Base-by-base conservation (phyloP, 2,329 filamentous ascomycete genomes). In the Fusarium chlamydosporum region DNA sequence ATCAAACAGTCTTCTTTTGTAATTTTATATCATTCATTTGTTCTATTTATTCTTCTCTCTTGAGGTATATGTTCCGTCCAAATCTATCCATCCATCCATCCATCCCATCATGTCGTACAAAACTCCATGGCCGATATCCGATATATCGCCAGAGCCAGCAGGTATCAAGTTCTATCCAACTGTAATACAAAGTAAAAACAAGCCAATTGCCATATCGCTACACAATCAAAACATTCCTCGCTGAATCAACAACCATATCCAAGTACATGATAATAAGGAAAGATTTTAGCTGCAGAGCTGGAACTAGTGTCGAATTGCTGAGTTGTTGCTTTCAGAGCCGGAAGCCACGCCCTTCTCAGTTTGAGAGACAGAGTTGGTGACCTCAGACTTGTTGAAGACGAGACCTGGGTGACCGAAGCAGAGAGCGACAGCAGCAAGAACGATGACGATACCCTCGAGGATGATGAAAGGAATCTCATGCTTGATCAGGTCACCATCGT, bases 401-500 rank as follows among this genome's bases (percentile, higher is more conserved):
- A 83, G 74, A 1, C 82, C 82, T 3, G 82, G 82, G 70, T 82
- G 79, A 2, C 81, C 81, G 10, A 81, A 74, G 72, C 70, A 77
- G n/a, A 83, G 76, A 6, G 77, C 71, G 23, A 75, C 35, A 10
- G 75, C 77, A 13, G 81, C 81, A 11, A 82, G 58, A 15, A 79
- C 74, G 18, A 83, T 77, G 13, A 81, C 57, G 15, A 74, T 62
- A 38, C 84, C 84, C 79, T 88, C 86, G 4, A 88, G 78, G 1
- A 79, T 79, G 64, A 88, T 85, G 65, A 89, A 88, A 6, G 83
- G 77, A 1, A 76, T 70, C 77, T 89, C 80, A 38, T 88, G 78
- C 57, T 76, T 77, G 56, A 90, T 87, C 65, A 91, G 76, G 2
- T 79, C 74, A 2, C 88, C 88, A 26, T 73, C 40, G 80, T 89